Evolutionary conservation across 2,329 filamentous ascomycete species (phyloP), one percentile per base, ranked within the genome.

Genomic region (Pestalotiopsis sp.): DNA sequence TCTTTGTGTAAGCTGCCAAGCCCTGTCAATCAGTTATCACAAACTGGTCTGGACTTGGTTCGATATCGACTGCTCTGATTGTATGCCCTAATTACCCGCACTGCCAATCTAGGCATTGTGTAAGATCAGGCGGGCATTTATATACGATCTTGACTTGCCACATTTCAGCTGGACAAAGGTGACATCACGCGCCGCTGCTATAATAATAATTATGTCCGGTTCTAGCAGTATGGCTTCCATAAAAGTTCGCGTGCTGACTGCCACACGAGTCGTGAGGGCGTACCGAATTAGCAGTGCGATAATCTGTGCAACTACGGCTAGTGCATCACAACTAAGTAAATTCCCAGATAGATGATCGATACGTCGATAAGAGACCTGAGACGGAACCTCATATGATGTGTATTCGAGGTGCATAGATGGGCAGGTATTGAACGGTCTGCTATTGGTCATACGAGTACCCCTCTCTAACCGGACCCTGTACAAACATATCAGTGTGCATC

Each of bases 81-180:
- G 17, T 20, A 52, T 52, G 45, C 45, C 17, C 45, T 23, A 20
- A 12, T 52, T 4, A 52, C 45, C 20, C n/a, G 45, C 6, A 52
- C 45, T 52, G 1, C 31, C 17, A 23, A 11, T 52, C 17, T n/a
- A 52, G 7, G 45, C 45, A 52, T 52, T 52, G 45, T 52, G 45
- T 52, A 4, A 52, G 17, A 4, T n/a, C 45, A 52, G 14, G 45
- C 45, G 17, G 45, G 45, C 20, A 52, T n/a, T n/a, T n/a, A 23
- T n/a, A 9, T 52, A n/a, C 45, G 17, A 52, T 23, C 45, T 52
- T 20, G 11, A 20, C 45, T n/a, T 23, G 6, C 67, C 80, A 2
- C 77, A 75, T 2, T 72, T 81, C 17, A 75, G 72, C 9, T 78
- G 80, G 69, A n/a, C 81, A 83, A 70, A 6, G 1, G 31, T 9